Evolutionary conservation across 75 land plant genomes (phyloP), one percentile per base, ranked within the genome.

Genomic region (Pseudotsuga menziesii): DNA sequence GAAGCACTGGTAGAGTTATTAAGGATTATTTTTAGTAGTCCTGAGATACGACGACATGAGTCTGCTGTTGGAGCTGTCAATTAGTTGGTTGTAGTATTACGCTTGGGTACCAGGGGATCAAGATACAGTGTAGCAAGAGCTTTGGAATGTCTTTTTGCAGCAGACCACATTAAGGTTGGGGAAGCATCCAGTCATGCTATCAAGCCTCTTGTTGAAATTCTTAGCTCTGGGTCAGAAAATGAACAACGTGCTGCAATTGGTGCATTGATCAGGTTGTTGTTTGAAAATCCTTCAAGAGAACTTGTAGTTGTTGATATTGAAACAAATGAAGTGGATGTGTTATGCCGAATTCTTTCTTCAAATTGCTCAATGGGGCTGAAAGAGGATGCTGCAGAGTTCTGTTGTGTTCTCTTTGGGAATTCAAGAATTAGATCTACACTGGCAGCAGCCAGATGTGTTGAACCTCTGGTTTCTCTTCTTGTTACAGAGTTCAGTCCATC

Each of bases 201-300:
- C 54, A 91, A 87, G 44, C 99, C 99, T 15, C 75, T 96, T 56
- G 99, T 96, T 15, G 99, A 96, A 76, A 91, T 96, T 82, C 81
- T 96, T 39, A 91, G 82, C 71, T 92, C 93, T 69, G 97, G 97
- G 19, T 70, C 83, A 64, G 97, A 96, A 76, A 88, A 83, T 70
- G 99, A 96, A 82, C 99, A 92, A 61, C 93, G 89, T 80, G 99
- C 93, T 79, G 88, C 99, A 71, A 91, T 96, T 78, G 89, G 90
- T 74, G 94, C 99, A 67, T 80, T 96, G 58, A 92, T 90, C 3
- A 86, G 86, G 73, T 70, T 96, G 48, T 79, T 93, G 29, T 69
- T 69, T 69, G 99, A 92, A 29, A 96, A 88, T 83, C 97, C 97
- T 63, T 88, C 99, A 29, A 90, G 88, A 77, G 88, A 89, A 58